Evolutionary conservation across 2,329 filamentous ascomycete genomes (phyloP).

Genomic region (Akanthomyces uredinophilus): DNA sequence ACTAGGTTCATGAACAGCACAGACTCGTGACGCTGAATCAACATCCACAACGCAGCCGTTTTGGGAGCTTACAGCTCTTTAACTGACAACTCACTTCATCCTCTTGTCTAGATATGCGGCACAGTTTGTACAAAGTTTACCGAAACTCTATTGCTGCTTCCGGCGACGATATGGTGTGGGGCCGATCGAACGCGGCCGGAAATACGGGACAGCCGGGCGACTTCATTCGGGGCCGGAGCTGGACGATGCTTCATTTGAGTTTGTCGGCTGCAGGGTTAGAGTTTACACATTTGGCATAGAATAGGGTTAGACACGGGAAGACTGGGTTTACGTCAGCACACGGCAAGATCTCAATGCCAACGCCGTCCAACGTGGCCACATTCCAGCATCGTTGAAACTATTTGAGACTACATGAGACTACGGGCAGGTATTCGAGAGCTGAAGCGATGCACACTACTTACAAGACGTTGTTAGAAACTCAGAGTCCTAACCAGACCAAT

Average conservation of each 20-base stretch:
- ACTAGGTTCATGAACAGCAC: no score
- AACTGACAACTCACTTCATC: neutral
- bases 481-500: no score
- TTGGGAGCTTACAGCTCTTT: no score
- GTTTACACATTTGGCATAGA: neutral
- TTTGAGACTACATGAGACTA: no score
- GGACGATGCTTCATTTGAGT: neutral
- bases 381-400: no score
- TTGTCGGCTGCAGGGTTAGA: neutral
- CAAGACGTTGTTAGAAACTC: no score
- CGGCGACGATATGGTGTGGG: slow-evolving; percentile 1
- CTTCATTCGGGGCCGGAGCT: neutral
- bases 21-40: no score
- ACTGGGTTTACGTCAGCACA: neutral
- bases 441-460: no score
- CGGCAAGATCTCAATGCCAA: neutral
- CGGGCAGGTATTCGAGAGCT: no score
- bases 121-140: neutral
- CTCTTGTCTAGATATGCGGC: neutral
- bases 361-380: neutral
- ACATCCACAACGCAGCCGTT: no score
- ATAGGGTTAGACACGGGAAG: no score
- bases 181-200: slow-evolving; percentile 4
- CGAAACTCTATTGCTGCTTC: slow-evolving; percentile 5
- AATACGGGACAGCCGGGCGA: neutral